Evolutionary conservation across 2,329 filamentous ascomycete species (phyloP).

Genomic region (Botrytis tulipae): DNA sequence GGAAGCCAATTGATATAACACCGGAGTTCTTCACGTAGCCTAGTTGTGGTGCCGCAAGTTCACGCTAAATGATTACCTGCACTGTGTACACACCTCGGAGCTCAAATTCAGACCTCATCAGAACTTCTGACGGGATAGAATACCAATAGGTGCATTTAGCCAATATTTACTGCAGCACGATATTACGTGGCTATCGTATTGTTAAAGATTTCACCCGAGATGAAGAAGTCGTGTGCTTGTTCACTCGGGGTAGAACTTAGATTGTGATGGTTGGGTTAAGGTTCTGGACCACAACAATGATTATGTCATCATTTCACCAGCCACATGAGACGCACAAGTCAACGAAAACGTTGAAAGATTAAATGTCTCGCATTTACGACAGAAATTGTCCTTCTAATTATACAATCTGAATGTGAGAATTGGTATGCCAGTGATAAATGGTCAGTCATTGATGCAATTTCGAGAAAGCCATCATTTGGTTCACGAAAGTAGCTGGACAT

Average conservation of each 20-base stretch:
- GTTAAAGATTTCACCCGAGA: not conserved
- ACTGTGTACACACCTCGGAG: not conserved
- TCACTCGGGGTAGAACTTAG: constrained; percentile 9
- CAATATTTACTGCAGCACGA: not conserved
- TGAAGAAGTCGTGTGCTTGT: not conserved
- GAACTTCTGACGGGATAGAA: not conserved
- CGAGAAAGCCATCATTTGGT: not conserved
- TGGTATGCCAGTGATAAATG: not conserved
- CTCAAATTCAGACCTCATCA: not conserved
- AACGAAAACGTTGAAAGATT: not conserved
- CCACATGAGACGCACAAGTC: not conserved
- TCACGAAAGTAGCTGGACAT: not conserved
- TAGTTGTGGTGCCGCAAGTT: not conserved
- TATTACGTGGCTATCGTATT: not conserved
- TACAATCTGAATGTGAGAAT: not conserved
- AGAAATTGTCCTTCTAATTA: not conserved
- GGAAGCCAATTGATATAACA: not conserved
- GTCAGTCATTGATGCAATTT: not conserved
- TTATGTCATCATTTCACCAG: not conserved
- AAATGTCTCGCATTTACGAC: not conserved
- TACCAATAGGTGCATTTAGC: constrained; percentile 4
- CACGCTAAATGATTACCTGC: not conserved
- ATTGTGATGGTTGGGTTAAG: not conserved
- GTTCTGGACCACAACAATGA: not conserved
- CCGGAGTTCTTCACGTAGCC: not conserved